Conservation (phyloP, 441 rosid genomes). For the Erodium texanum region DNA sequence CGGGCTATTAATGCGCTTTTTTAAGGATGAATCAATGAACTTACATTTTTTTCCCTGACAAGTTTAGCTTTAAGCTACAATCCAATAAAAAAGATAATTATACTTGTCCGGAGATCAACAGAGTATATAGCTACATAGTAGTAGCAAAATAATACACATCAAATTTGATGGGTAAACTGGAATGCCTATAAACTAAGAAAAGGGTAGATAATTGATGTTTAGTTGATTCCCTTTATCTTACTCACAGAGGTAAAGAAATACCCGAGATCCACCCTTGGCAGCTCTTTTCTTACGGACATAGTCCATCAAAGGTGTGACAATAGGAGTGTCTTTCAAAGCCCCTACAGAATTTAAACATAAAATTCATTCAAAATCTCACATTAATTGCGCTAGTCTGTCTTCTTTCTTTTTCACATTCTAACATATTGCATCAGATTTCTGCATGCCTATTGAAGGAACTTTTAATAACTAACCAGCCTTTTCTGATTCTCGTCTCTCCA, state of each 20-base stretch:
- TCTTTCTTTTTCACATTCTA: background rate
- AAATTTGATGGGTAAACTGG: background rate
- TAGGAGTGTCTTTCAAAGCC: slow-evolving; percentile 33
- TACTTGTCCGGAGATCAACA: background rate
- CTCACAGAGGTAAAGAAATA: slow-evolving; percentile 16
- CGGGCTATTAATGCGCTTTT: background rate
- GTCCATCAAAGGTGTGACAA: slow-evolving; percentile 75
- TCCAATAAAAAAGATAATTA: background rate
- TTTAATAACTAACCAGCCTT: slow-evolving; percentile 38
- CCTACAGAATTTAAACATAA: slow-evolving; percentile 24
- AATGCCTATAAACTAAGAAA: background rate
- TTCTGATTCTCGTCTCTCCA: slow-evolving; percentile 70
- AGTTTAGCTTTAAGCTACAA: background rate
- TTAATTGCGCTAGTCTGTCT: background rate
- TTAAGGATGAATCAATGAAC: background rate
- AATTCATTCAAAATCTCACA: background rate
- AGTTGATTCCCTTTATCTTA: background rate
- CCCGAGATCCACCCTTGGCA: slow-evolving; percentile 43
- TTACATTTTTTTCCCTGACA: background rate
- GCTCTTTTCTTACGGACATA: slow-evolving; percentile 70
- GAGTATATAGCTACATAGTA: background rate
- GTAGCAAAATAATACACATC: background rate
- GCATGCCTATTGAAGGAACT: background rate
- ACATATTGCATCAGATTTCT: background rate
- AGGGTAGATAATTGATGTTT: background rate